phyloP scores from a whole-genome alignment of 75 land plant genomes.

The Pseudotsuga menziesii region DNA sequence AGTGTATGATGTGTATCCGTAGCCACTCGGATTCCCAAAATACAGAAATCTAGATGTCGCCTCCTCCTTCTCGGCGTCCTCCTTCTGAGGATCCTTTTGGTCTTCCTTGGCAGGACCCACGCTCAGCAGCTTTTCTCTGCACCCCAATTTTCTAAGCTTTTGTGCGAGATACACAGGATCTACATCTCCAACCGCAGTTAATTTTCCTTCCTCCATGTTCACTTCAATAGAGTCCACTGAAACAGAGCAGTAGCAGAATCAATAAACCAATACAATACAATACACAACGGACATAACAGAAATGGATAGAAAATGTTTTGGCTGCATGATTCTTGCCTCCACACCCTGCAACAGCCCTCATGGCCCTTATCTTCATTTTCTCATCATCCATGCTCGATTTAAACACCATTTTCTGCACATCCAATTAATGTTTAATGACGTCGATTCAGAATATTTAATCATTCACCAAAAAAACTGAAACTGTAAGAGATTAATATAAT shows the following conservation, averaged over 20 bases:
- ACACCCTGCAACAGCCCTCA: background rate
- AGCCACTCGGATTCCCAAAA: no score
- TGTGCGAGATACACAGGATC: background rate
- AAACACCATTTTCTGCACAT: conserved; percentile 8
- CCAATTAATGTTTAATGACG: background rate
- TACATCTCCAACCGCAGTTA: background rate
- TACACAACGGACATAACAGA: no score
- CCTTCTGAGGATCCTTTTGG: background rate
- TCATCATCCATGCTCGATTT: background rate
- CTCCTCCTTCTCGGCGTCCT: no score
- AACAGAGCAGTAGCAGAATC: no score
- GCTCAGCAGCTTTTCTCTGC: conserved; percentile 26
- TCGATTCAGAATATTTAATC: no score
- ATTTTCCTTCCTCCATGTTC: background rate
- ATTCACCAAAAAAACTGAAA: no score
- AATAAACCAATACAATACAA: no score
- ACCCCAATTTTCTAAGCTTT: conserved; percentile 10
- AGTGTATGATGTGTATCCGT: no score
- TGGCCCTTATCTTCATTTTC: background rate
- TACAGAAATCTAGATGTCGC: no score
- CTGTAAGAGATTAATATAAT: no score
- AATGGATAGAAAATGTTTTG: no score
- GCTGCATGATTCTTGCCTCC: background rate
- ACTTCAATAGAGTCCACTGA: background rate
- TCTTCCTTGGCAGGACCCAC: conserved; percentile 35